Evolutionary conservation across 805 yeast genomes (phyloP), one percentile per base, ranked within the genome.

Genomic region (Hanseniaspora mollemarum): DNA sequence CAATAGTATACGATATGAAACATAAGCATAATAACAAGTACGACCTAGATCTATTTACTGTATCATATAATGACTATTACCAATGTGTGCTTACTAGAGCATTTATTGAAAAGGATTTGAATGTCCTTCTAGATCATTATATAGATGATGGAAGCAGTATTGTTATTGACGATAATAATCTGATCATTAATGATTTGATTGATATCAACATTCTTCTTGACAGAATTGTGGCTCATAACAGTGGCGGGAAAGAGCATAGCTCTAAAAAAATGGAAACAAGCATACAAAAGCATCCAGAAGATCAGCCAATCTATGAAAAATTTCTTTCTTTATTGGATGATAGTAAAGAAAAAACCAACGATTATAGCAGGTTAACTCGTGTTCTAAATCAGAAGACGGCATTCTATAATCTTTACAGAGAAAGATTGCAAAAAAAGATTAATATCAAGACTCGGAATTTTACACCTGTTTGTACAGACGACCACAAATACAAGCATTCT

Each of bases 401-500:
- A 2, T 62, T 63, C n/a, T 45, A 53, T 7, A 39, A 43, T 19
- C 48, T 65, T 16, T 60, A 59, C 3, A 57, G 54, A 45, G 68
- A 64, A 52, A 56, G 65, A 40, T 10, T 48, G 13, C 21, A 48
- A 16, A 59, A 60, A n/a, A n/a, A n/a, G n/a, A n/a, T n/a, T 4
- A 49, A 38, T 24, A 13, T 52, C 10, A 16, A 5, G 13, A 19
- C 13, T 15, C 28, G 56, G 5, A 41, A 62, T 3, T 53, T 66
- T 4, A 54, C 55, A 1, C 46, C 54, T 7, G 60, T 56, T 10
- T 53, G 59, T 35, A 57, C 59, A 22, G 55, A 57, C 4, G 60
- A 59, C 50, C 59, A 64, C 46, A 61, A 56, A 32, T 29, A 29
- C 19, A 57, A 61, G 6, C 58, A 58, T 8, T 62, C 67, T 1